Evolutionary conservation across 352 stramenopile genomes (phyloP).

Genomic region (Aphanomyces invadans): DNA sequence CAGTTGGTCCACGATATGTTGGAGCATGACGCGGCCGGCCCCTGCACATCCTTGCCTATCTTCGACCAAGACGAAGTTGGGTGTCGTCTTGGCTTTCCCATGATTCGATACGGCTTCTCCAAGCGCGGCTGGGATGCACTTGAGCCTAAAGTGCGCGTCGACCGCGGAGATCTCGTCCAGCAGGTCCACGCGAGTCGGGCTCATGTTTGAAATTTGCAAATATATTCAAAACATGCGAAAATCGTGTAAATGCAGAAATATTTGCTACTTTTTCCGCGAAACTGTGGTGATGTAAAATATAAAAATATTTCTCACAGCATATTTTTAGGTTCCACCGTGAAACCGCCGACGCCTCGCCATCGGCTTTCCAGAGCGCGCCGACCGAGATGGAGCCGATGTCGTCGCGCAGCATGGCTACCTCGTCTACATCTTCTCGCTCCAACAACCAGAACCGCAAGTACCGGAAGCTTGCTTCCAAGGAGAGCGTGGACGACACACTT

Average conservation of each 20-base stretch:
- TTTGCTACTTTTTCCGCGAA: background rate
- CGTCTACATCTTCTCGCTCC: background rate
- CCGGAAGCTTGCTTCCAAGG: slow-evolving; percentile 17
- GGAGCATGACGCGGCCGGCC: slow-evolving; percentile 46
- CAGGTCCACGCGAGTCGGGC: background rate
- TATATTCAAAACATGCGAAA: background rate
- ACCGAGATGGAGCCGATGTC: slow-evolving; percentile 13
- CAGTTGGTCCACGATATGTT: too few relatives aligned
- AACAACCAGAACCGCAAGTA: slow-evolving; percentile 15
- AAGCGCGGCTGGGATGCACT: background rate
- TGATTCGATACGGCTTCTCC: background rate
- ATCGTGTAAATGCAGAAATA: background rate
- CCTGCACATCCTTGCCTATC: slow-evolving; percentile 47
- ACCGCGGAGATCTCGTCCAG: background rate
- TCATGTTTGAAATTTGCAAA: too few relatives aligned
- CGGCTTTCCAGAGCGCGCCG: background rate
- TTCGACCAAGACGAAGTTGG: slow-evolving; percentile 53
- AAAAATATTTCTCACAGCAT: background rate
- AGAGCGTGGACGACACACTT: slow-evolving; percentile 56
- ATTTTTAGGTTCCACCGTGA: slow-evolving; percentile 2
- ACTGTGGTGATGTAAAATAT: background rate
- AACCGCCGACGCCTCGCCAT: background rate
- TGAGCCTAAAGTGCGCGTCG: slow-evolving; percentile 13
- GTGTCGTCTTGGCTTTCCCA: background rate
- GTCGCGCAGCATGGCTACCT: background rate